phyloP scores from a whole-genome alignment of 441 rosid species.

The Mallotus japonicus region DNA sequence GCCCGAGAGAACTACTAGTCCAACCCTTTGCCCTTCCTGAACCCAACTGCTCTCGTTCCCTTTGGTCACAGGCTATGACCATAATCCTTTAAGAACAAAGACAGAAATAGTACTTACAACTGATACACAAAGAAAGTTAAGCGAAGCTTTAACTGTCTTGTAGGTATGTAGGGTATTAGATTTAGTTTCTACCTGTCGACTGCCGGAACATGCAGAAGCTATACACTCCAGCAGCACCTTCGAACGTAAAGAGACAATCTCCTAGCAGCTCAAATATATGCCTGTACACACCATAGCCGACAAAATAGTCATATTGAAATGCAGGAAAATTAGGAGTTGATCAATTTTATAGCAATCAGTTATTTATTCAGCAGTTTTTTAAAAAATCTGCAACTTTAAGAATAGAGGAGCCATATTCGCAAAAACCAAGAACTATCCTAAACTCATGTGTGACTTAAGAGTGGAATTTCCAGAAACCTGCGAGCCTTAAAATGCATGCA shows the following conservation, averaged over 20 bases:
- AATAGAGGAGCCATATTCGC: not conserved
- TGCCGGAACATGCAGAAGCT: constrained; percentile 68
- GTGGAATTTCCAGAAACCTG: not conserved
- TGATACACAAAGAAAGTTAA: constrained; percentile 93
- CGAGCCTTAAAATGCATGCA: not conserved
- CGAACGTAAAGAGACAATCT: constrained; percentile 79
- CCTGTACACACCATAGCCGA: constrained; percentile 41
- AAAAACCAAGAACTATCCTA: constrained; percentile 5
- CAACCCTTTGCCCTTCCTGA: constrained; percentile 14
- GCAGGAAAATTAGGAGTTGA: not conserved
- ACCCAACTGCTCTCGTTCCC: constrained; percentile 2
- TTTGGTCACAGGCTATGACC: not conserved
- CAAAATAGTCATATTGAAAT: not conserved
- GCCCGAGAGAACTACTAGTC: not conserved
- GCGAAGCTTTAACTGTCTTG: constrained; percentile 80
- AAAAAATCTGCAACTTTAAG: not conserved
- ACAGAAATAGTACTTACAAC: constrained; percentile 57
- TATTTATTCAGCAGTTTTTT: too few species aligned
- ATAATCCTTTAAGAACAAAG: constrained; percentile 2
- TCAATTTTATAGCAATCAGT: too few species aligned
- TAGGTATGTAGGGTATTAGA: constrained; percentile 83
- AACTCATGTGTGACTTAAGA: not conserved
- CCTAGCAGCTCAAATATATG: constrained; percentile 95
- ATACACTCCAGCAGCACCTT: constrained; percentile 75
- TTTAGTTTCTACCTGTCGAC: constrained; percentile 96